A percentile compares a stretch with the other conserved stretches of the same genome.
Conservation (phyloP, 805 yeast genomes). For the Candida caryicola region DNA sequence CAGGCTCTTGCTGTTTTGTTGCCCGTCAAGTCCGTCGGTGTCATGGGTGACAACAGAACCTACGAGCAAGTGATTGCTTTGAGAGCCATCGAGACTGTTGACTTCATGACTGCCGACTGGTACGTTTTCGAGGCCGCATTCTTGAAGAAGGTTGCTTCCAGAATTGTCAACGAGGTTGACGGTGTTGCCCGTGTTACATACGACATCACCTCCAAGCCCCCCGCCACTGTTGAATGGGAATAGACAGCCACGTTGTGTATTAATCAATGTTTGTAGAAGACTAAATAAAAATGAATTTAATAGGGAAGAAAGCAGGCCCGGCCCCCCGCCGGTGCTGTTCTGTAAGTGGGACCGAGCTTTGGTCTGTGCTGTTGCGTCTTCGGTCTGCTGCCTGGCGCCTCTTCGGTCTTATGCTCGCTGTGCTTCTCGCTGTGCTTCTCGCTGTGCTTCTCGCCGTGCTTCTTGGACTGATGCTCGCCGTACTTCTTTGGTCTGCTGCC, state of each 20-base stretch:
- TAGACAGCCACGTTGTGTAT: too few relatives aligned
- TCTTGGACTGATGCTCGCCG: too few relatives aligned
- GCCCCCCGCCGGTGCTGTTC: too few relatives aligned
- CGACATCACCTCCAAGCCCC: conserved; percentile 98
- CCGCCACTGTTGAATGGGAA: conserved; percentile 99
- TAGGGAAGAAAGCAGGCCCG: too few relatives aligned
- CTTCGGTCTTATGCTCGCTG: too few relatives aligned
- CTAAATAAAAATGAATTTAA: too few relatives aligned
- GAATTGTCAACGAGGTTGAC: conserved; percentile 97
- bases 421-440: too few relatives aligned
- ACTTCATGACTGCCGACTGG: conserved; percentile 99
- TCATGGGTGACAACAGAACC: conserved; percentile 99
- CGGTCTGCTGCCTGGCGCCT: too few relatives aligned
- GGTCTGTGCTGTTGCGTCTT: too few relatives aligned
- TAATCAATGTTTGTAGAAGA: too few relatives aligned
- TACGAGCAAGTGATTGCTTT: conserved; percentile 98
- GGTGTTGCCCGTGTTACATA: conserved; percentile 99
- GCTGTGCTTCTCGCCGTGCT: too few relatives aligned
- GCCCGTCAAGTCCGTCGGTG: conserved; percentile 99
- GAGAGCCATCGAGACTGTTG: conserved; percentile 96
- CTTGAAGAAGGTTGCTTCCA: conserved; percentile 87
- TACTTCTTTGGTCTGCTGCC: neutral
- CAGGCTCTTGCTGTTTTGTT: conserved; percentile 97
- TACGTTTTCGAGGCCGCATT: conserved; percentile 86
- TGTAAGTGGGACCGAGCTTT: too few relatives aligned